A percentile compares a stretch with the other conserved stretches of the same genome.
These are phyloP conservation scores for Ogataea minuta DNA, from an alignment of 805 yeast genomes.

Conservation along the genomic window DNA sequence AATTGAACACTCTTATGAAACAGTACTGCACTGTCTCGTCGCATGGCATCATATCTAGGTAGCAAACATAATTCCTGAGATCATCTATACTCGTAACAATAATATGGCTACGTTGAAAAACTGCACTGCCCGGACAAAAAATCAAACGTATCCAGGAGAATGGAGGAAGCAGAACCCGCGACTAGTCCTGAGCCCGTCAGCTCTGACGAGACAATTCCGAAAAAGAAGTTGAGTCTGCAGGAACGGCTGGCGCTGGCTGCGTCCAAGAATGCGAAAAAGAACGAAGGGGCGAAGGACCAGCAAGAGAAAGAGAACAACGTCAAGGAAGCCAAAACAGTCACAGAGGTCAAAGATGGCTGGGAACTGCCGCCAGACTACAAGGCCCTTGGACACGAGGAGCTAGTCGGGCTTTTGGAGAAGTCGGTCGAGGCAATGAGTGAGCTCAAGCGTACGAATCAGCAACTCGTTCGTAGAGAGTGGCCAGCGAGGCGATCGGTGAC, in stretches of 20 bases:
- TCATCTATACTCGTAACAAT: no score
- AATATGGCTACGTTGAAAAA: no score
- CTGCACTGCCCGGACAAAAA: no score
- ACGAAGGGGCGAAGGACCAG: slow-evolving; percentile 5
- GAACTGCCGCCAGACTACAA: slow-evolving; percentile 16
- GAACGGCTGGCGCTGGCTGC: slow-evolving; percentile 87
- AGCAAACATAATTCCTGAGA: background rate
- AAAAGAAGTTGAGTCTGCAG: slow-evolving; percentile 71
- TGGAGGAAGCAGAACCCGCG: slow-evolving; percentile 7
- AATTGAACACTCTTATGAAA: slow-evolving; percentile 33
- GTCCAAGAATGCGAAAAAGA: slow-evolving; percentile 30
- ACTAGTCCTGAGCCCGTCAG: background rate
- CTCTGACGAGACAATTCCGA: slow-evolving; percentile 24
- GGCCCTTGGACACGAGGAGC: slow-evolving; percentile 14
- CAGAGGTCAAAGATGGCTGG: slow-evolving; percentile 5
- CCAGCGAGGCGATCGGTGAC: slow-evolving; percentile 14
- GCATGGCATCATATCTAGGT: slow-evolving; percentile 6
- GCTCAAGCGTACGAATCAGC: slow-evolving; percentile 10
- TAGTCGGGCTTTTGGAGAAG: slow-evolving; percentile 14
- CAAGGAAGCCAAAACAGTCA: background rate
- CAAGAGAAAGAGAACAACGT: background rate
- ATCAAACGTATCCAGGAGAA: slow-evolving; percentile 1
- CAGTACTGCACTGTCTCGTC: slow-evolving; percentile 31
- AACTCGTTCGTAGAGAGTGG: slow-evolving; percentile 18
- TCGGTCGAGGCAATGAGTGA: slow-evolving; percentile 4